phyloP scores from a whole-genome alignment of 768 basidiomycete genomes.

The Dioszegia hungarica region DNA sequence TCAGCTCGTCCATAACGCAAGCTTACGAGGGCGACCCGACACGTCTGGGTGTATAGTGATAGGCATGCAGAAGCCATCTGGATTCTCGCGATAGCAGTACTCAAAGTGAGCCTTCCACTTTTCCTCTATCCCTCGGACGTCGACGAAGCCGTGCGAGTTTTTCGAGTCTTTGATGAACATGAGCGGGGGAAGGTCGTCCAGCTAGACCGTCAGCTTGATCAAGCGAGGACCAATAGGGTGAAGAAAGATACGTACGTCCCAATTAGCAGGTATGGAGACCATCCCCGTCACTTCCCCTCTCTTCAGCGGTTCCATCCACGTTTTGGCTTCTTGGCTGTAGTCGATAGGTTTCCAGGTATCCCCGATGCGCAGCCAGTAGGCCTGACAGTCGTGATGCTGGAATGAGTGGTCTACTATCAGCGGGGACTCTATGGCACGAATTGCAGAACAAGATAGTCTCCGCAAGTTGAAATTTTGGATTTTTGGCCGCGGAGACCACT shows the following conservation, averaged over 20 bases:
- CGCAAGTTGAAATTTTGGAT: too few relatives aligned
- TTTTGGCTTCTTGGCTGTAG: slow-evolving; percentile 58
- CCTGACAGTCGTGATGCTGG: slow-evolving; percentile 59
- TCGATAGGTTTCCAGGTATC: slow-evolving; percentile 72
- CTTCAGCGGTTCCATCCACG: slow-evolving; percentile 71
- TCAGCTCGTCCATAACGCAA: not conserved
- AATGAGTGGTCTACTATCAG: slow-evolving; percentile 53
- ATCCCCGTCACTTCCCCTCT: slow-evolving; percentile 63
- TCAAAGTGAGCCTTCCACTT: slow-evolving; percentile 72
- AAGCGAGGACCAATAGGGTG: not conserved
- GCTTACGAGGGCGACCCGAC: slow-evolving; percentile 55
- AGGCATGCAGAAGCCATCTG: slow-evolving; percentile 54
- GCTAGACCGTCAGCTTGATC: slow-evolving; percentile 17
- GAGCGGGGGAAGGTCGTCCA: slow-evolving; percentile 67
- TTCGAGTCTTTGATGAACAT: slow-evolving; percentile 59
- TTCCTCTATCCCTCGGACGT: slow-evolving; percentile 61
- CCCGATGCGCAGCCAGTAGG: slow-evolving; percentile 64
- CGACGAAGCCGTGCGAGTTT: slow-evolving; percentile 75
- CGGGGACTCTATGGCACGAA: too few relatives aligned
- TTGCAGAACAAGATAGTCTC: too few relatives aligned
- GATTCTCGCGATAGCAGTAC: slow-evolving; percentile 57
- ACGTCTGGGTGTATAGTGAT: slow-evolving; percentile 77
- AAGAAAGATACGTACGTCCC: slow-evolving; percentile 54
- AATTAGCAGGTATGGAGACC: slow-evolving; percentile 65
- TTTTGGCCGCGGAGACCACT: too few relatives aligned